Evolutionary conservation across 352 stramenopile species (phyloP).

Genomic region (Globisporangium heterothallicum): DNA sequence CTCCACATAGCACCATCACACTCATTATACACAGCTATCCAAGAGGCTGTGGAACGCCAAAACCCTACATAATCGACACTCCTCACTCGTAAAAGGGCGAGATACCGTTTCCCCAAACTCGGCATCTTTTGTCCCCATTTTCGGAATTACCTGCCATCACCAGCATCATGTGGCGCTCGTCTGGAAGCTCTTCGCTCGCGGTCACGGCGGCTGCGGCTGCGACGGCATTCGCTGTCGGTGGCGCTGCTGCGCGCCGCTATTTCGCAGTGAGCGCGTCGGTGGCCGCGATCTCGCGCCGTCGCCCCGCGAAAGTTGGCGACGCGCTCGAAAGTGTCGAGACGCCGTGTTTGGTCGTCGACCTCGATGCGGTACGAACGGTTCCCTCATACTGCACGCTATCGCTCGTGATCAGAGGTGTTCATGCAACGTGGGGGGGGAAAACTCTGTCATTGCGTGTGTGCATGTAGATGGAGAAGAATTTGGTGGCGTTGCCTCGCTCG

Average conservation of each 20-base stretch:
- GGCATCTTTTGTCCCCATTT: too few relatives aligned
- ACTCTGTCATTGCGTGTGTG: background rate
- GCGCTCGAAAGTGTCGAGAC: conserved; percentile 43
- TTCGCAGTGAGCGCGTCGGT: background rate
- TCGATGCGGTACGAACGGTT: conserved; percentile 32
- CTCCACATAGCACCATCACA: too few relatives aligned
- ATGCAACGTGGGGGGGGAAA: background rate
- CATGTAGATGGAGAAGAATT: conserved; percentile 47
- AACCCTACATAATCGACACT: too few relatives aligned
- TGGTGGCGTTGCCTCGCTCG: conserved; percentile 30
- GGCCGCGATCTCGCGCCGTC: conserved; percentile 14
- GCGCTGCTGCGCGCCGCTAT: conserved; percentile 4
- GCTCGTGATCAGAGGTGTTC: background rate
- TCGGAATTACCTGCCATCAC: too few relatives aligned
- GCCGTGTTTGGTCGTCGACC: conserved; percentile 58
- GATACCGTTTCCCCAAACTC: too few relatives aligned
- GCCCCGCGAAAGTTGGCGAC: conserved; percentile 15
- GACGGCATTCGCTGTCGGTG: conserved; percentile 3
- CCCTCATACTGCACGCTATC: background rate
- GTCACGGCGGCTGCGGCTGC: conserved; percentile 2
- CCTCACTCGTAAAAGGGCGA: too few relatives aligned
- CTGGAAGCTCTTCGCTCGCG: conserved; percentile 6
- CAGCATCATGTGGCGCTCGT: conserved; percentile 8
- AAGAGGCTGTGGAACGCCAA: too few relatives aligned
- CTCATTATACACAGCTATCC: too few relatives aligned